These are phyloP conservation scores for Macaranga tanarius DNA, from an alignment of 441 rosid species.

Conservation along the genomic window DNA sequence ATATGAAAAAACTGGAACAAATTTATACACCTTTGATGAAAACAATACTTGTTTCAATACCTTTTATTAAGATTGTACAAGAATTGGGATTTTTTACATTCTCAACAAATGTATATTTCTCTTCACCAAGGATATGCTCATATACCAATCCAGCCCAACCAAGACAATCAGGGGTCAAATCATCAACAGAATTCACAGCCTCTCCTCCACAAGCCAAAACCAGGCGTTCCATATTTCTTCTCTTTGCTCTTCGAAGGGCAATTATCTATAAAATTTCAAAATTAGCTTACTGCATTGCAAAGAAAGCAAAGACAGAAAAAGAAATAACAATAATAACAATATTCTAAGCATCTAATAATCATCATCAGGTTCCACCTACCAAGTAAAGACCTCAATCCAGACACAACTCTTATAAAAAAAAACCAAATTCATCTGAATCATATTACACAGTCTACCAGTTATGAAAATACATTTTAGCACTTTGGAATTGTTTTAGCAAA, in stretches of 20 bases:
- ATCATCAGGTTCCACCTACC: not conserved
- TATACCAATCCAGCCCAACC: constrained; percentile 98
- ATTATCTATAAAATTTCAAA: constrained; percentile 53
- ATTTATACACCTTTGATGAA: not conserved
- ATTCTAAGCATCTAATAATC: not conserved
- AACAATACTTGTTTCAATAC: constrained; percentile 32
- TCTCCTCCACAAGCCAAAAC: constrained; percentile 97
- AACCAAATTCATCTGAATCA: no score
- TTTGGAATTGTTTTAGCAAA: not conserved
- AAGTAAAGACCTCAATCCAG: not conserved
- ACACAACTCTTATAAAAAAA: no score
- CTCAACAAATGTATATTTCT: constrained; percentile 92
- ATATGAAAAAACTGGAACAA: not conserved
- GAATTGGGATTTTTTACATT: constrained; percentile 87
- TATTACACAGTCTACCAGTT: no score
- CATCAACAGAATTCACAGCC: constrained; percentile 89
- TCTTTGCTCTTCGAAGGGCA: constrained; percentile 96
- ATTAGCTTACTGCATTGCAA: not conserved
- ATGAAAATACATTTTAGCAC: not conserved
- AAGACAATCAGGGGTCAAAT: constrained; percentile 79
- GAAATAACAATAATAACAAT: not conserved
- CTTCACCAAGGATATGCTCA: constrained; percentile 93
- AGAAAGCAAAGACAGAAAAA: not conserved
- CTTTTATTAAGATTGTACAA: constrained; percentile 89
- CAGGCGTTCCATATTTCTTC: constrained; percentile 96